phyloP scores from a whole-genome alignment of 2,329 filamentous ascomycete genomes.

The Blumeria graminis region DNA sequence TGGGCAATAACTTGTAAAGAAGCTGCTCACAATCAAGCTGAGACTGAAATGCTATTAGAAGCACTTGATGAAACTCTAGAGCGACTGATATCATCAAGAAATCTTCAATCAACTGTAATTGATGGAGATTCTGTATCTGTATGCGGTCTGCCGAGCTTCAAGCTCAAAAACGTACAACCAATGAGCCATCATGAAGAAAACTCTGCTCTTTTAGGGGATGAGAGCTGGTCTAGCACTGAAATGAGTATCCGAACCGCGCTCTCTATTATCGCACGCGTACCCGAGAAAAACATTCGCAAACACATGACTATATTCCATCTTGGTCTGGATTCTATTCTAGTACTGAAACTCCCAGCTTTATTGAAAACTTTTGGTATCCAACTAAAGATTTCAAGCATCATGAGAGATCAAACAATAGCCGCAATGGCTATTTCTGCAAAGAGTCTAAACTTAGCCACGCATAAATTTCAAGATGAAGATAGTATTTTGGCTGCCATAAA shows the following conservation, averaged over 20 bases:
- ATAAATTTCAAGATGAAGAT: constrained; percentile 17
- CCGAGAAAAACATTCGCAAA: constrained; percentile 30
- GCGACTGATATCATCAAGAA: constrained; percentile 25
- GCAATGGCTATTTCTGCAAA: constrained; percentile 31
- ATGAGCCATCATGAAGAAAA: neutral
- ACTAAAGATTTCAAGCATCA: constrained; percentile 45
- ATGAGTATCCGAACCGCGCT: constrained; percentile 23
- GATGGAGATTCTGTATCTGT: constrained; percentile 29
- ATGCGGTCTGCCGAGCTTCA: constrained; percentile 33
- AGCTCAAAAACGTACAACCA: neutral
- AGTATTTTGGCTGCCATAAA: constrained; percentile 19
- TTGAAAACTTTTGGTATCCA: constrained; percentile 37
- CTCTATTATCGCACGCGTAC: constrained; percentile 33
- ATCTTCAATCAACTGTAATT: constrained; percentile 30
- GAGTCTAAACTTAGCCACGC: constrained; percentile 1
- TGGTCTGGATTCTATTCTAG: constrained; percentile 76
- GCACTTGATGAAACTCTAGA: constrained; percentile 34
- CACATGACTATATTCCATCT: constrained; percentile 54
- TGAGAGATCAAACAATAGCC: constrained; percentile 37
- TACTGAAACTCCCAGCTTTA: constrained; percentile 57
- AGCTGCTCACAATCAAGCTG: constrained; percentile 22
- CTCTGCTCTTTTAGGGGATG: neutral
- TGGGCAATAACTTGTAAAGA: constrained; percentile 54
- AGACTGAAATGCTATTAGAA: constrained; percentile 26
- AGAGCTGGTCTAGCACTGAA: constrained; percentile 16